These are phyloP conservation scores for Letharia lupina DNA, from an alignment of 495 filamentous ascomycete genomes.

Conservation along the genomic window DNA sequence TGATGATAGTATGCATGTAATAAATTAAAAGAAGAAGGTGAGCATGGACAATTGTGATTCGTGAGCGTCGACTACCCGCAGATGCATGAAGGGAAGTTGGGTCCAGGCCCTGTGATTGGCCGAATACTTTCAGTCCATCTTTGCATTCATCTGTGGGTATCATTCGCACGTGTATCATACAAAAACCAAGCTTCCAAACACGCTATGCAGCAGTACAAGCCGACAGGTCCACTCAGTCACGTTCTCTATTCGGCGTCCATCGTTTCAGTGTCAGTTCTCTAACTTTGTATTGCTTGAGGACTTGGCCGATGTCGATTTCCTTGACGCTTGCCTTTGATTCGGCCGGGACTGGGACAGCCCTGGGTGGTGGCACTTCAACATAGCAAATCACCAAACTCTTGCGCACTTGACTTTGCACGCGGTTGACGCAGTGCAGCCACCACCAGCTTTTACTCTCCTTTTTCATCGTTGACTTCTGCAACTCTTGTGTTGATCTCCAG, in stretches of 20 bases:
- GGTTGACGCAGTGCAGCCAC: slow-evolving; percentile 86
- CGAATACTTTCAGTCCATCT: neutral
- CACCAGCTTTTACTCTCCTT: slow-evolving; percentile 62
- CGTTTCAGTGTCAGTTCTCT: slow-evolving; percentile 73
- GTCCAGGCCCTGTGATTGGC: neutral
- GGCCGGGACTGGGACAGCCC: slow-evolving; percentile 18
- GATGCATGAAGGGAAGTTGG: neutral
- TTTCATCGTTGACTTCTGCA: slow-evolving; percentile 37
- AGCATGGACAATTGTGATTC: too few species aligned
- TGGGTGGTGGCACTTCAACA: slow-evolving; percentile 79
- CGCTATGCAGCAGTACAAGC: neutral
- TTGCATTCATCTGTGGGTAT: slow-evolving; percentile 4
- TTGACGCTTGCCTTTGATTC: slow-evolving; percentile 30
- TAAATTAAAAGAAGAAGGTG: too few species aligned
- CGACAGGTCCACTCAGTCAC: slow-evolving; percentile 41
- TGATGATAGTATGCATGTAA: too few species aligned
- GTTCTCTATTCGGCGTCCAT: slow-evolving; percentile 74
- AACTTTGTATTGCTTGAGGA: slow-evolving; percentile 66
- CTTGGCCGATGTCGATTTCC: slow-evolving; percentile 48
- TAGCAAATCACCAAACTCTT: slow-evolving; percentile 85
- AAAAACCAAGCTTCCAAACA: too few species aligned
- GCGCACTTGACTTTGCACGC: slow-evolving; percentile 79
- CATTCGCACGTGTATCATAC: neutral
- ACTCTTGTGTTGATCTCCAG: slow-evolving; percentile 54
- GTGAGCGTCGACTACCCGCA: neutral